These are phyloP conservation scores for Rostrohypoxylon terebratum DNA, from an alignment of 495 filamentous ascomycete species.

Conservation along the genomic window DNA sequence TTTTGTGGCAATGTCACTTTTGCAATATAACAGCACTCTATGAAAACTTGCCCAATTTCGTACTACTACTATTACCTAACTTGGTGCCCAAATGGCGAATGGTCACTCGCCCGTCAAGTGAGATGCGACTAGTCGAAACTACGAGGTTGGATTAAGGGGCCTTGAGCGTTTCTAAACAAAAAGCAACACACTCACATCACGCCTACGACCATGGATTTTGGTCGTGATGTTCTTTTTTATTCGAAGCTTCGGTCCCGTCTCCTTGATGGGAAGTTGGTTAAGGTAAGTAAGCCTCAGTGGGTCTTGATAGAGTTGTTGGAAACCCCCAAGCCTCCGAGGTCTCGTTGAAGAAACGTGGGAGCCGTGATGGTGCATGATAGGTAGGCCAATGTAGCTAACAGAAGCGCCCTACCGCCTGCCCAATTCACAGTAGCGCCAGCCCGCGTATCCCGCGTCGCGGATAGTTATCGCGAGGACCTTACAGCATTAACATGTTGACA, in stretches of 20 bases:
- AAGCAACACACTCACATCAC: constrained; percentile 2
- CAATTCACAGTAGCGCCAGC: constrained; percentile 40
- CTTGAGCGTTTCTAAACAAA: constrained; percentile 21
- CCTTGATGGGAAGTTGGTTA: constrained; percentile 42
- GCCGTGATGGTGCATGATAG: constrained; percentile 37
- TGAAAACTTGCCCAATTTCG: constrained; percentile 35
- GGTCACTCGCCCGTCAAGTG: constrained; percentile 3
- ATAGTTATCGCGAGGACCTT: constrained; percentile 30
- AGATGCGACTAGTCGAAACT: constrained; percentile 36
- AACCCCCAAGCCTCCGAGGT: constrained; percentile 21
- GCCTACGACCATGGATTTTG: constrained; percentile 13
- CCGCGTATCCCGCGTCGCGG: constrained; percentile 31
- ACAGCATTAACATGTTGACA: constrained; percentile 32
- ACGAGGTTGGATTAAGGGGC: constrained; percentile 27
- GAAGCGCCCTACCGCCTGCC: constrained; percentile 38
- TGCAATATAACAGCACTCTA: constrained; percentile 15
- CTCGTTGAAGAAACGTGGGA: constrained; percentile 43
- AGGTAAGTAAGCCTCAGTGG: constrained; percentile 21
- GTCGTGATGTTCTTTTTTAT: constrained; percentile 19
- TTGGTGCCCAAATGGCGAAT: constrained; percentile 40
- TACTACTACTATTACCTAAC: no score
- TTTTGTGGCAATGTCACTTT: constrained; percentile 11
- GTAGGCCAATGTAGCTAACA: constrained; percentile 17
- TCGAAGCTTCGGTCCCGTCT: constrained; percentile 31
- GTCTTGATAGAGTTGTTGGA: constrained; percentile 28